Percentiles rank a stretch among this genome's conserved stretches.
phyloP scores from a whole-genome alignment of 306 rosid genomes.

The Casuarina equisetifolia region DNA sequence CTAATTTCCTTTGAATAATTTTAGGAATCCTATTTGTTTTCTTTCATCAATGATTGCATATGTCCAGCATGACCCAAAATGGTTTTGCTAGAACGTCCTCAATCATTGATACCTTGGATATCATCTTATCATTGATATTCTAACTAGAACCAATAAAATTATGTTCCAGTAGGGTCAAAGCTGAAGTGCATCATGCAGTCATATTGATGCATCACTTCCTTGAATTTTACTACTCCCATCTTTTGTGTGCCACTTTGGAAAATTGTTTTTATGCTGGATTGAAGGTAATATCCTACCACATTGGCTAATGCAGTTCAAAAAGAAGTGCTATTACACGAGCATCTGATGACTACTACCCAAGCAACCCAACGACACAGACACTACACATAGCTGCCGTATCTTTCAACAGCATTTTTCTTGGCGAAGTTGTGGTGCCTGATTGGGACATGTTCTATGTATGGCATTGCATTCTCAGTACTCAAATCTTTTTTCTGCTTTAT shows the following conservation, averaged over 20 bases:
- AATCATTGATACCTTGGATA: not conserved
- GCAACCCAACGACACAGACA: conserved; percentile 39
- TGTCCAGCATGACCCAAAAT: not conserved
- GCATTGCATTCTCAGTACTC: conserved; percentile 1
- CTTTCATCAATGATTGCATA: not conserved
- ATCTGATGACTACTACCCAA: conserved; percentile 48
- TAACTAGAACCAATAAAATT: not conserved
- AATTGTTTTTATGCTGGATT: not conserved
- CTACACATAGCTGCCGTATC: conserved; percentile 47
- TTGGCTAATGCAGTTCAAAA: conserved; percentile 30
- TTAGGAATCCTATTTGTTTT: not conserved
- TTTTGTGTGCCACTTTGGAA: not conserved
- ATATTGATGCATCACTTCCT: not conserved
- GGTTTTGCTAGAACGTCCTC: not conserved
- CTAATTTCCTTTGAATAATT: not conserved
- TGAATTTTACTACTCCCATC: not conserved
- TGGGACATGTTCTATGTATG: conserved; percentile 60
- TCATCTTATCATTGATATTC: no score
- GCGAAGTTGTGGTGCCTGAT: conserved; percentile 51
- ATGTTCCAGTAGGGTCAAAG: not conserved
- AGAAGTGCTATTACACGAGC: conserved; percentile 43
- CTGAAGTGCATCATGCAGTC: not conserved
- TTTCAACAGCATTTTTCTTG: conserved; percentile 48
- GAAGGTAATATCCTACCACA: not conserved
- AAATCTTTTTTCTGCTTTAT: not conserved